Evolutionary conservation across 2,329 filamentous ascomycete genomes (phyloP).

Genomic region (Colletotrichum endophyticum): DNA sequence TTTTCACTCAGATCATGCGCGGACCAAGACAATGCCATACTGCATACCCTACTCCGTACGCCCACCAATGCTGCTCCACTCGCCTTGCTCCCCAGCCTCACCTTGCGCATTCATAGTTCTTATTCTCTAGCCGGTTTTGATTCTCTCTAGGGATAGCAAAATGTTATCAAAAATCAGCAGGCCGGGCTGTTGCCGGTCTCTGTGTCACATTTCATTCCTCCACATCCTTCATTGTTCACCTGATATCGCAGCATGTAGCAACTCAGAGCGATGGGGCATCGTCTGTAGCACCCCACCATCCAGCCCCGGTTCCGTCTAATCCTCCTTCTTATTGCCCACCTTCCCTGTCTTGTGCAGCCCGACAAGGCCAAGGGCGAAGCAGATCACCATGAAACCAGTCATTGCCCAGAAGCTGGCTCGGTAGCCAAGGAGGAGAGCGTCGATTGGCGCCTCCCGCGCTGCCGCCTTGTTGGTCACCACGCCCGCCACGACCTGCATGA

Average conservation of each 20-base stretch:
- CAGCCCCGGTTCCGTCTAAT: background rate
- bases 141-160: background rate
- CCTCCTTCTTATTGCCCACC: background rate
- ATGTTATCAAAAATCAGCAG: background rate
- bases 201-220: background rate
- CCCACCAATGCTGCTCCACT: background rate
- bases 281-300: background rate
- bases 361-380: background rate
- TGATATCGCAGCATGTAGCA: background rate
- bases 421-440: constrained; percentile 54
- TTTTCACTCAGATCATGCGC: background rate
- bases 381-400: background rate
- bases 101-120: background rate
- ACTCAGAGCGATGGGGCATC: background rate
- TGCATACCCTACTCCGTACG: background rate
- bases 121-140: background rate
- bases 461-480: constrained; percentile 31
- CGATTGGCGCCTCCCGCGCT: constrained; percentile 5
- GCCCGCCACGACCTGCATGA: constrained; percentile 49
- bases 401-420: constrained; percentile 55
- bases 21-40: background rate
- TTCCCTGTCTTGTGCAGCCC: background rate
- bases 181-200: background rate
- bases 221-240: background rate
- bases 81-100: background rate